Evolutionary conservation across 352 stramenopile genomes (phyloP).

Genomic region (Thraustotheca clavata): DNA sequence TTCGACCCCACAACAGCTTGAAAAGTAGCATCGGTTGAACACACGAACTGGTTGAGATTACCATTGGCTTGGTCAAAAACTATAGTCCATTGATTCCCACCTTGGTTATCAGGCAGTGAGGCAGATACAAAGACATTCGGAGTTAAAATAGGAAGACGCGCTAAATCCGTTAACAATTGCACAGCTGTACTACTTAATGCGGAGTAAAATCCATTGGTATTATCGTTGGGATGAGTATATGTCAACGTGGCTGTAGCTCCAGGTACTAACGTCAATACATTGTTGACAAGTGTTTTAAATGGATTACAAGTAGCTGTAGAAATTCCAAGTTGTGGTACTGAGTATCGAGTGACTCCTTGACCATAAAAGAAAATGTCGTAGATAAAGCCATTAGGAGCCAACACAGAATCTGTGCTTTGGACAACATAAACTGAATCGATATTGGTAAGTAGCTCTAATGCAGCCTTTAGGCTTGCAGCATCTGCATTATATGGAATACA

Average conservation of each 20-base stretch:
- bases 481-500: slow-evolving; percentile 62
- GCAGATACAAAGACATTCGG: slow-evolving; percentile 42
- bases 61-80: slow-evolving; percentile 59
- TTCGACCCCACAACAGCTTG: background rate
- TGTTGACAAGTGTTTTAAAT: slow-evolving; percentile 63
- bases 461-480: slow-evolving; percentile 42
- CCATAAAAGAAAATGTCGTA: slow-evolving; percentile 73
- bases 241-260: slow-evolving; percentile 30
- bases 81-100: slow-evolving; percentile 66
- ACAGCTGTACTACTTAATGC: slow-evolving; percentile 32
- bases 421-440: slow-evolving; percentile 76
- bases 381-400: slow-evolving; percentile 46
- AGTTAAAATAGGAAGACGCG: slow-evolving; percentile 49
- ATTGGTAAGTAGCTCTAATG: slow-evolving; percentile 47
- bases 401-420: slow-evolving; percentile 26
- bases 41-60: slow-evolving; percentile 66
- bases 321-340: slow-evolving; percentile 23
- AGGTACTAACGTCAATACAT: slow-evolving; percentile 32
- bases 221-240: slow-evolving; percentile 43
- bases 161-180: slow-evolving; percentile 38
- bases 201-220: slow-evolving; percentile 50
- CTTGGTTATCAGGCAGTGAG: slow-evolving; percentile 55
- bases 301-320: slow-evolving; percentile 25
- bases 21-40: slow-evolving; percentile 40
- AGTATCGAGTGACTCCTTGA: slow-evolving; percentile 43